Evolutionary conservation across 495 filamentous ascomycete genomes (phyloP), one percentile per base, ranked within the genome.

Genomic region (Penicillium samsonianum): DNA sequence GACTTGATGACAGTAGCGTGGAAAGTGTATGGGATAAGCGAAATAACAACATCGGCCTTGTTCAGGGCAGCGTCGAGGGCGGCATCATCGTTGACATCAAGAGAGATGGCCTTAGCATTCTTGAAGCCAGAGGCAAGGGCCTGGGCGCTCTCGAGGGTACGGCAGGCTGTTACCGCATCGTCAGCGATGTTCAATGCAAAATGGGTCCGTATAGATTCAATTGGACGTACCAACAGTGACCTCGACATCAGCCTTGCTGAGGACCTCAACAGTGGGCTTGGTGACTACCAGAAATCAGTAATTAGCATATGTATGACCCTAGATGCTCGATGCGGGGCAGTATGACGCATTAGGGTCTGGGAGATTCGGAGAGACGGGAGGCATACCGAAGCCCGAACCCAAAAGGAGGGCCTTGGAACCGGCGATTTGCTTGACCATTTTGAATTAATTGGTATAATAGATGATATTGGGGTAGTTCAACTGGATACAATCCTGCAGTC

Each of bases 11-110:
- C 92, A 38, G 77, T 77, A 45, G 88, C 88, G 73, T 98, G 94
- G 82, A 84, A 92, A 59, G 87, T 96, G 74, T 98, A 98, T 12
- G 94, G 93, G 58, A 98, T 96, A 68, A 97, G 75, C 62, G 78
- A 84, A 69, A 96, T 87, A 54, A 87, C 87, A 10, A 98, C 73
- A 68, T 92, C 90, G 67, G 87, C 81, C 78, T 92, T 84, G 60
- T 78, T 84, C 47, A 95, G 80, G 65, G 86, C 89, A 50, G 83
- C 81, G 61, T 98, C 92, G 19, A 98, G 84, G 17, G 86, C 90
- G 43, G 75, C 68, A 23, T 80, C 82, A 65, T 95, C 78, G 53
- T 70, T 84, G 42, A 96, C 94, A 69, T 98, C 91, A 59, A 97
- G 84, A 45, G 90, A 86, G 70, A 93, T 88, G 50, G 90, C 81